Conservation (phyloP, 2,329 filamentous ascomycete genomes). For the Monosporascus sp. region DNA sequence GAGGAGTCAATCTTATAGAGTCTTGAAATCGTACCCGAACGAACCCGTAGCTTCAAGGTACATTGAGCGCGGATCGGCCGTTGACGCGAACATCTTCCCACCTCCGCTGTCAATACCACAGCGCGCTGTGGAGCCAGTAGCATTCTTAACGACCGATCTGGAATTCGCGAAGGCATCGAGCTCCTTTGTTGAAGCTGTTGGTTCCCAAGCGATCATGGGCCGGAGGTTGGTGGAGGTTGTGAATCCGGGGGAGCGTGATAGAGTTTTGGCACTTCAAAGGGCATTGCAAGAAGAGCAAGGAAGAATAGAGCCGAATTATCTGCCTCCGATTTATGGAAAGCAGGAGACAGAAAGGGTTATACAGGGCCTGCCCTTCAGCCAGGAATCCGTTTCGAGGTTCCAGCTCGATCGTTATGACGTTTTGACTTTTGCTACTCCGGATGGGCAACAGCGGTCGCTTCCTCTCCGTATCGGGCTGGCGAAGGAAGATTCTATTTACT, state of each 20-base stretch:
- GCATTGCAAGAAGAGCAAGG: slow-evolving; percentile 53
- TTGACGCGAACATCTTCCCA: slow-evolving; percentile 46
- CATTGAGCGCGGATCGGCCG: slow-evolving; percentile 42
- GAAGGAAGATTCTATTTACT: slow-evolving; percentile 58
- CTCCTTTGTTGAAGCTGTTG: slow-evolving; percentile 51
- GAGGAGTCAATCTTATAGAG: slow-evolving; percentile 43
- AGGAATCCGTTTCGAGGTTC: slow-evolving; percentile 48
- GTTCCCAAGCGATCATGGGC: slow-evolving; percentile 40
- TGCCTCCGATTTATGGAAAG: slow-evolving; percentile 57
- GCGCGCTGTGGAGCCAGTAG: slow-evolving; percentile 45
- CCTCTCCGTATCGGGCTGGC: slow-evolving; percentile 50
- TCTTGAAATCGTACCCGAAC: slow-evolving; percentile 49
- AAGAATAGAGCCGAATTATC: slow-evolving; percentile 55
- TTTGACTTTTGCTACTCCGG: slow-evolving; percentile 46
- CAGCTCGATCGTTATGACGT: slow-evolving; percentile 49
- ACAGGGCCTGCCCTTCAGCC: slow-evolving; percentile 46
- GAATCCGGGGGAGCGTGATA: slow-evolving; percentile 45
- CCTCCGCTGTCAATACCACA: slow-evolving; percentile 36
- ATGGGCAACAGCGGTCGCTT: slow-evolving; percentile 47
- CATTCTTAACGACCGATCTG: slow-evolving; percentile 54
- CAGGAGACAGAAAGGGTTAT: slow-evolving; percentile 51
- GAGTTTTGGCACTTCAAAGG: slow-evolving; percentile 43
- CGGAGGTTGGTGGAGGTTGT: slow-evolving; percentile 52
- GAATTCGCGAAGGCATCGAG: slow-evolving; percentile 53
- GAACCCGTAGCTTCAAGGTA: slow-evolving; percentile 44